phyloP scores from a whole-genome alignment of 257 asterid genomes.

The Solanum commersonii region DNA sequence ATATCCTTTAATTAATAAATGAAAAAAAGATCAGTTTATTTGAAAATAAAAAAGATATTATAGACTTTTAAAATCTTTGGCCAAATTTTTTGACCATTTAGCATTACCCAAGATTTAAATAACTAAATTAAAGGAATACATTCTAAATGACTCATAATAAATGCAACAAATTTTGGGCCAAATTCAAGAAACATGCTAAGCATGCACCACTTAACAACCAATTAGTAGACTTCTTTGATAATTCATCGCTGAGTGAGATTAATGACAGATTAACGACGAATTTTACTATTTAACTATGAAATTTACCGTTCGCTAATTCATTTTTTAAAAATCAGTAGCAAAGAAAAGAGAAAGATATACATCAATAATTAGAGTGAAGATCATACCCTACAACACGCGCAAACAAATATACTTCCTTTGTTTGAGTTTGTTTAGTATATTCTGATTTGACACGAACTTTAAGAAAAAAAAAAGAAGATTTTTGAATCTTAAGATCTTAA shows the following conservation, averaged over 20 bases:
- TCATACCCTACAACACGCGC: neutral
- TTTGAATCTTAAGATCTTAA: too few species aligned
- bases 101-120: neutral
- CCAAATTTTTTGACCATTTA: too few species aligned
- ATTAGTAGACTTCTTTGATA: neutral
- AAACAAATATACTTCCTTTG: neutral
- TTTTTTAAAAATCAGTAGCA: too few species aligned
- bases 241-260: neutral
- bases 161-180: neutral
- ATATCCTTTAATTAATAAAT: too few species aligned
- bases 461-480: too few species aligned
- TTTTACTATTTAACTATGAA: neutral
- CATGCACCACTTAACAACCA: too few species aligned
- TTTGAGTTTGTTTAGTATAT: too few species aligned
- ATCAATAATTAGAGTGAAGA: neutral
- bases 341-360: neutral
- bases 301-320: neutral
- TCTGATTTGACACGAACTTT: too few species aligned
- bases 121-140: neutral
- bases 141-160: neutral
- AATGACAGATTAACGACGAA: neutral
- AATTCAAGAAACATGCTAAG: neutral
- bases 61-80: too few species aligned
- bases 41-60: too few species aligned
- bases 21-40: too few species aligned